A percentile compares a stretch with the other conserved stretches of the same genome.
Evolutionary conservation across 2,329 filamentous ascomycete species (phyloP).

Genomic region (Trichophyton mentagrophytes): DNA sequence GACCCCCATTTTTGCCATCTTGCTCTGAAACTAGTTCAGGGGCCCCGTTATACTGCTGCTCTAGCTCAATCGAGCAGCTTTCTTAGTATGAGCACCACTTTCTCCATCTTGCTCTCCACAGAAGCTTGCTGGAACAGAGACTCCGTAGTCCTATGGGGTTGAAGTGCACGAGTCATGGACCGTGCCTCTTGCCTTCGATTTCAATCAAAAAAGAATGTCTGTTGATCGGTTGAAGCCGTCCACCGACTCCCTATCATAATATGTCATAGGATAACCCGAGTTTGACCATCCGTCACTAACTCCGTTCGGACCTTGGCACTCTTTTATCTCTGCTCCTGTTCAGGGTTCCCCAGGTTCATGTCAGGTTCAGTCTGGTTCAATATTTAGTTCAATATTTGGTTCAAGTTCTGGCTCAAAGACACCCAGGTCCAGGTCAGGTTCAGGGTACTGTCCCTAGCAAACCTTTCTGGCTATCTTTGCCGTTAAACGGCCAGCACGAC

Average conservation of each 20-base stretch:
- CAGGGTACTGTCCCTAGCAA: neutral
- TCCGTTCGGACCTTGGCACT: neutral
- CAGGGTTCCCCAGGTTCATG: slow-evolving; percentile 2
- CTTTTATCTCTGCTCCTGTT: neutral
- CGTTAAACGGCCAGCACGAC: neutral
- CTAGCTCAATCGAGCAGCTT: neutral
- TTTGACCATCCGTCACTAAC: neutral
- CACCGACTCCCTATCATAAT: neutral
- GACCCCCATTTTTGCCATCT: neutral
- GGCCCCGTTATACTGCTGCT: neutral
- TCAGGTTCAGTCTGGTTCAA: neutral
- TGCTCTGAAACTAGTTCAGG: neutral
- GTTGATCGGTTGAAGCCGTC: neutral
- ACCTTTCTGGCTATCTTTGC: neutral
- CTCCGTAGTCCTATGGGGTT: neutral
- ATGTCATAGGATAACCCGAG: too few relatives aligned
- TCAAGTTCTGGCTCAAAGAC: neutral
- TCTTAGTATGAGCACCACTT: too few relatives aligned
- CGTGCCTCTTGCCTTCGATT: neutral
- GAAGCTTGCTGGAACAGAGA: neutral
- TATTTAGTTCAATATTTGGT: neutral
- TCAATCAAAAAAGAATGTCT: neutral
- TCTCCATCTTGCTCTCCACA: neutral
- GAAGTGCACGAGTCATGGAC: neutral
- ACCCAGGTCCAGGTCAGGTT: neutral